phyloP scores from a whole-genome alignment of 1,284 basidiomycete genomes.

The Fomitopsis palustris region DNA sequence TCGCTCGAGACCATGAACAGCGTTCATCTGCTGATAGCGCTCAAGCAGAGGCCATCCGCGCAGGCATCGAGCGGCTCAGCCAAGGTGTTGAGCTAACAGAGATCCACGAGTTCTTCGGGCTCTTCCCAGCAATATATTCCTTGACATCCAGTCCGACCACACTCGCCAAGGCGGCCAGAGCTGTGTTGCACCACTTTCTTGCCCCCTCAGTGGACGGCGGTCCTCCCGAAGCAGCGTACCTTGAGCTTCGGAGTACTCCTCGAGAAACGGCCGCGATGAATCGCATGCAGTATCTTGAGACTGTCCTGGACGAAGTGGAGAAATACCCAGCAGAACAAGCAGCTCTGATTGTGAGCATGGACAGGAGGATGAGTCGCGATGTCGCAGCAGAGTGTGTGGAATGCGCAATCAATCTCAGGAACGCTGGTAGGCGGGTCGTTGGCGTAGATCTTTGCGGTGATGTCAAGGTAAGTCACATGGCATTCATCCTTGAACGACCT shows the following conservation, averaged over 20 bases:
- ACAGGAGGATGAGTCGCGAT: slow-evolving; percentile 55
- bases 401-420: slow-evolving; percentile 52
- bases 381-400: slow-evolving; percentile 54
- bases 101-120: slow-evolving; percentile 65
- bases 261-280: slow-evolving; percentile 52
- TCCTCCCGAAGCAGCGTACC: slow-evolving; percentile 55
- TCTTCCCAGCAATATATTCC: slow-evolving; percentile 77
- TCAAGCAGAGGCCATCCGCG: slow-evolving; percentile 32
- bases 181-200: slow-evolving; percentile 63
- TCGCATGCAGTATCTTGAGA: slow-evolving; percentile 53
- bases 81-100: slow-evolving; percentile 48
- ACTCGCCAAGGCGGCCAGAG: slow-evolving; percentile 52
- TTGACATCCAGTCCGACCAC: slow-evolving; percentile 58
- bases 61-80: slow-evolving; percentile 46
- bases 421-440: slow-evolving; percentile 60
- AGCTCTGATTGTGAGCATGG: slow-evolving; percentile 69
- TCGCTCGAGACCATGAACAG: slow-evolving; percentile 44
- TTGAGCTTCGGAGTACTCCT: slow-evolving; percentile 76
- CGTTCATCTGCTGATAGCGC: slow-evolving; percentile 5
- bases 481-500: not conserved
- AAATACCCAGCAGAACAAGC: slow-evolving; percentile 45
- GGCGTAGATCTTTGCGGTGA: slow-evolving; percentile 82
- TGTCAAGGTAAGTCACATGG: slow-evolving; percentile 39
- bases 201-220: slow-evolving; percentile 23
- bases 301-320: slow-evolving; percentile 67